Conservation (phyloP, 139 green algal species). For the Penium margaritaceum region DNA sequence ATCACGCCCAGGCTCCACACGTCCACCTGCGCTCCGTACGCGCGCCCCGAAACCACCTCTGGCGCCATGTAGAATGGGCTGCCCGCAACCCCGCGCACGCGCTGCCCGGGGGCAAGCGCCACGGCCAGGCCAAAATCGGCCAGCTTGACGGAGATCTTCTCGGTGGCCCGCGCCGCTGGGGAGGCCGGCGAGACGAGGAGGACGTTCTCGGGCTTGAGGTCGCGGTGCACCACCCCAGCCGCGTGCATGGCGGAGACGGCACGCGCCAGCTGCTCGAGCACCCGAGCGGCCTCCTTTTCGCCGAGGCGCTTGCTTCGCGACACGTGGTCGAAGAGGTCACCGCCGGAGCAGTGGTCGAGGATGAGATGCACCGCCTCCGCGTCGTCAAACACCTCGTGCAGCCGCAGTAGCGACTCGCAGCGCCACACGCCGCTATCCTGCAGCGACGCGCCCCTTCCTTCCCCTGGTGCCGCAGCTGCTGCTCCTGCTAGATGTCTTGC, state of each 20-base stretch:
- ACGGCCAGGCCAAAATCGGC: too few species aligned
- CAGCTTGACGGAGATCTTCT: too few species aligned
- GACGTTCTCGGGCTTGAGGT: constrained; percentile 91
- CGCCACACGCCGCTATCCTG: too few species aligned
- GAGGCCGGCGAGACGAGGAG: too few species aligned
- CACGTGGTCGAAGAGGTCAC: constrained; percentile 91
- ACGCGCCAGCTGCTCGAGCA: constrained; percentile 58
- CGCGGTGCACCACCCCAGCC: constrained; percentile 82
- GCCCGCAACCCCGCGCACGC: constrained; percentile 2
- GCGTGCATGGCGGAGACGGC: constrained; percentile 84
- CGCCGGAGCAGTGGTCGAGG: constrained; percentile 80
- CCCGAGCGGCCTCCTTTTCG: constrained; percentile 70
- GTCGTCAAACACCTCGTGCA: constrained; percentile 5
- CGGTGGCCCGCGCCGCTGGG: too few species aligned
- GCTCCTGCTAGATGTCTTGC: too few species aligned
- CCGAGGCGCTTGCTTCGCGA: constrained; percentile 60
- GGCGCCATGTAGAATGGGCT: constrained; percentile 11
- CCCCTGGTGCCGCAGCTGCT: too few species aligned
- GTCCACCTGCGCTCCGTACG: background rate
- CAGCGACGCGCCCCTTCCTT: too few species aligned
- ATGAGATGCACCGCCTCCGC: constrained; percentile 44
- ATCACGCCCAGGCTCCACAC: constrained; percentile 3
- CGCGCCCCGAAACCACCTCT: background rate
- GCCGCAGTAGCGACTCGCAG: too few species aligned
- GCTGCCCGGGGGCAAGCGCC: too few species aligned